Evolutionary conservation across 2,329 filamentous ascomycete species (phyloP), one percentile per base, ranked within the genome.

Genomic region (Fusarium citri): DNA sequence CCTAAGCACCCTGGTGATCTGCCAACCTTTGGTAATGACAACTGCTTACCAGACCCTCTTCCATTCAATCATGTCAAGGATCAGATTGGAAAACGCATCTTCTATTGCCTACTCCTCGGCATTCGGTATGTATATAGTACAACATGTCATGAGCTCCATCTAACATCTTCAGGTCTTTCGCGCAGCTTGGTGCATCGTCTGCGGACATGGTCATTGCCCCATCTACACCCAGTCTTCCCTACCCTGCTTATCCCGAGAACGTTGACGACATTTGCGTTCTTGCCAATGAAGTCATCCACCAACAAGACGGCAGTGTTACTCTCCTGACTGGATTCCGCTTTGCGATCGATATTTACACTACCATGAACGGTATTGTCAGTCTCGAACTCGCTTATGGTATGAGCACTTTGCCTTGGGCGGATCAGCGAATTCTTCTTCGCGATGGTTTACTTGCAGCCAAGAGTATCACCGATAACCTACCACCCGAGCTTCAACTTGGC

Each of bases 181-280:
- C 92, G 58, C 94, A 97, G 76, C 82, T 96, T 20, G 93, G 93
- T 34, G 88, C 88, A 18, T 88, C 88, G 0, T 90, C 92, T 66
- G 88, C 88, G 37, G 92, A 94, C 72, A 82, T 94, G 40, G 86
- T 92, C 37, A 89, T 97, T 53, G 89, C 92, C 11, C 93, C 93
- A 5, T 89, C 91, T 3, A 97, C 93, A 0, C 88, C 89, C 0
- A 89, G 86, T 26, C 88, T 93, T 45, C 91, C 89, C 7, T 94
- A 96, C 71, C 94, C 94, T 6, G 91, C 92, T 10, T 84, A 94
- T 15, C 94, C 94, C 0, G 83, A 91, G 22, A 94, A 97, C 74
- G 89, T 97, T 2, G 94, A 97, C 72, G 94, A 97, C 78, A 89
- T 91, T 60, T 94, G 89, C 75, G 92, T 97, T 61, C 90, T 90